Percentiles rank a stretch among this genome's conserved stretches.
These are phyloP conservation scores for Salix viminalis DNA, from an alignment of 345 rosid species.

Conservation along the genomic window DNA sequence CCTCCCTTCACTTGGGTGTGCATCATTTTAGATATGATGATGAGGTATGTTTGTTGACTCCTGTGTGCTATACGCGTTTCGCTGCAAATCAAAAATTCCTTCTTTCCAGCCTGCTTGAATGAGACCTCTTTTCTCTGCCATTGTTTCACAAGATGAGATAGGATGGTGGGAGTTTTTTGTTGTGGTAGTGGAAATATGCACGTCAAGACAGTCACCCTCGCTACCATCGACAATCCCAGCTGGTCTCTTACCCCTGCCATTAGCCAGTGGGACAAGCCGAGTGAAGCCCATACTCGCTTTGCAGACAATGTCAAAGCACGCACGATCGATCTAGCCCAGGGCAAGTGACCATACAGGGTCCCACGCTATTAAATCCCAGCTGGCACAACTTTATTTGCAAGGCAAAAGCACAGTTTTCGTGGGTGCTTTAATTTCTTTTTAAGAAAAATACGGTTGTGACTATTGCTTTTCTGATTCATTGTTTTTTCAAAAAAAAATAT, in stretches of 20 bases:
- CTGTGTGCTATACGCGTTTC: neutral
- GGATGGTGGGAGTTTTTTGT: too few species aligned
- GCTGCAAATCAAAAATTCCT: neutral
- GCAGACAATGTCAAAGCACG: neutral
- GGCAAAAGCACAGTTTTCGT: conserved; percentile 4
- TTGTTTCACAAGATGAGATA: too few species aligned
- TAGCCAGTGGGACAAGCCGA: neutral
- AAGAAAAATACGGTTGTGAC: neutral
- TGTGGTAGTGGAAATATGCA: too few species aligned
- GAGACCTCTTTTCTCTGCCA: too few species aligned
- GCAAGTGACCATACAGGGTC: neutral
- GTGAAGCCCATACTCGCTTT: neutral
- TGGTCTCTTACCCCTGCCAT: too few species aligned
- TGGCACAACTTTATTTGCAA: neutral
- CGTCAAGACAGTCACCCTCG: too few species aligned
- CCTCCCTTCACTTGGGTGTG: neutral
- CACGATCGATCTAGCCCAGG: neutral
- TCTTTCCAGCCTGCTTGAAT: neutral
- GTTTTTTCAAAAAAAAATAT: too few species aligned
- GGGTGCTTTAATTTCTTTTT: conserved; percentile 2
- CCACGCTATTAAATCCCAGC: too few species aligned
- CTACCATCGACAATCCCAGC: too few species aligned
- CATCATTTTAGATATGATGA: neutral
- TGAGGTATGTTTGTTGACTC: too few species aligned
- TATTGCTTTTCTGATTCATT: too few species aligned